Evolutionary conservation across 352 stramenopile genomes (phyloP), one percentile per base, ranked within the genome.

Genomic region (Thalassiosira sp.): DNA sequence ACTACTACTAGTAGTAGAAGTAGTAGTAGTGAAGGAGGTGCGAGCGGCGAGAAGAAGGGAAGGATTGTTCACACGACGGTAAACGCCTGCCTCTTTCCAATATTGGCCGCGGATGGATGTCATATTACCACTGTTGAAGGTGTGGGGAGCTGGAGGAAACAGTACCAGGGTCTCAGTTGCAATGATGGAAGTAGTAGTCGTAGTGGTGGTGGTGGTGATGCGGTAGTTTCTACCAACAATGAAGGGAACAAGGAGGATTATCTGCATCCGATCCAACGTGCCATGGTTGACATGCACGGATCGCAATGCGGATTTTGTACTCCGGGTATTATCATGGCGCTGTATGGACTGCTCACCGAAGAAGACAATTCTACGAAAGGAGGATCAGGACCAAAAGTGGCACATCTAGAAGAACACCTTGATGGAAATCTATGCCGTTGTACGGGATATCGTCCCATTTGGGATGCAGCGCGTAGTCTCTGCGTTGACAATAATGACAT

Each of bases 401-500:
- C 91, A n/a, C 87, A 95, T 58, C 92, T 98, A 51, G 94, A 98
- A 65, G 92, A 97, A 80, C 87, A 94, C 69, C 86, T 98, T 75
- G 96, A 98, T 84, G 95, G 96, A 22, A 98, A 98, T 79, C 76
- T 98, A 27, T 98, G 96, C 76, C 93, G 96, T 3, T 98, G 96
- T 77, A 98, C 96, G 1, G 91, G 90, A 0, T 94, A 94, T 65
- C 79, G 88, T 18, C 86, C 86, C 20, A 91, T 91, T 73, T 93
- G 87, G 87, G 87, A 93, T 76, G 85, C 85, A 0, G 87, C 87
- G 15, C 40, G 82, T 15, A 76, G 64, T 5, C 42, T 93, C 8
- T 90, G 84, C 49, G 62, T 74, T 15, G 79, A 85, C 68, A 64
- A 51, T 2, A 64, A 76, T 22, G 75, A 82, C 25, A 27, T 48